Percentiles rank a stretch among this genome's conserved stretches.
phyloP scores from a whole-genome alignment of 2,329 filamentous ascomycete genomes.

The Aspergillus fructus region DNA sequence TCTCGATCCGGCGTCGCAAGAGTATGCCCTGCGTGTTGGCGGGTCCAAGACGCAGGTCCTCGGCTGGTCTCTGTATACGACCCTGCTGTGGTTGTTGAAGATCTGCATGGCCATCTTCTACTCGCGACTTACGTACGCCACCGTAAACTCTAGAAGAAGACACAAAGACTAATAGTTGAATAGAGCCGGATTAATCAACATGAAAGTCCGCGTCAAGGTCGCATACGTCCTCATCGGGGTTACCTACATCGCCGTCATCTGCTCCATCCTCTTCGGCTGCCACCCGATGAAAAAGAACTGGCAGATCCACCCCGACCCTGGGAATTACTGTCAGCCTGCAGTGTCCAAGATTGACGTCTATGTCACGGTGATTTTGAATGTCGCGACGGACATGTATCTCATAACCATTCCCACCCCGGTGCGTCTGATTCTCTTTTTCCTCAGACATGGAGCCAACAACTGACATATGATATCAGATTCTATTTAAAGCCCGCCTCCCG shows the following conservation, averaged over 20 bases:
- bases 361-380: constrained; percentile 54
- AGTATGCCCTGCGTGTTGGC: constrained; percentile 51
- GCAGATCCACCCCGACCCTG: constrained; percentile 61
- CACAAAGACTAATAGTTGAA: background rate
- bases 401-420: constrained; percentile 60
- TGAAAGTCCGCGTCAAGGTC: constrained; percentile 49
- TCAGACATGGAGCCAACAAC: no score
- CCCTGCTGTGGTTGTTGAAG: constrained; percentile 55
- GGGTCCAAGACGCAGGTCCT: constrained; percentile 56
- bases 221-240: constrained; percentile 51
- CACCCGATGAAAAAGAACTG: constrained; percentile 55
- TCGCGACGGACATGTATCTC: constrained; percentile 59
- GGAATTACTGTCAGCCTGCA: constrained; percentile 51
- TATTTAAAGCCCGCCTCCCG: constrained; percentile 53
- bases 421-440: constrained; percentile 8
- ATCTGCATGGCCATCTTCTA: constrained; percentile 59
- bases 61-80: constrained; percentile 56
- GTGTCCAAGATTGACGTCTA: constrained; percentile 54
- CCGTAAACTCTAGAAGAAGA: no score
- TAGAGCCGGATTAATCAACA: constrained; percentile 42
- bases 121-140: constrained; percentile 50
- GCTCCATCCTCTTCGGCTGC: constrained; percentile 55
- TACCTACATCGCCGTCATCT: constrained; percentile 52
- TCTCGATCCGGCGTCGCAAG: constrained; percentile 45
- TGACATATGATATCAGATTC: constrained; percentile 38